phyloP scores from a whole-genome alignment of 305 asterid genomes.

The Solanum chacoense region DNA sequence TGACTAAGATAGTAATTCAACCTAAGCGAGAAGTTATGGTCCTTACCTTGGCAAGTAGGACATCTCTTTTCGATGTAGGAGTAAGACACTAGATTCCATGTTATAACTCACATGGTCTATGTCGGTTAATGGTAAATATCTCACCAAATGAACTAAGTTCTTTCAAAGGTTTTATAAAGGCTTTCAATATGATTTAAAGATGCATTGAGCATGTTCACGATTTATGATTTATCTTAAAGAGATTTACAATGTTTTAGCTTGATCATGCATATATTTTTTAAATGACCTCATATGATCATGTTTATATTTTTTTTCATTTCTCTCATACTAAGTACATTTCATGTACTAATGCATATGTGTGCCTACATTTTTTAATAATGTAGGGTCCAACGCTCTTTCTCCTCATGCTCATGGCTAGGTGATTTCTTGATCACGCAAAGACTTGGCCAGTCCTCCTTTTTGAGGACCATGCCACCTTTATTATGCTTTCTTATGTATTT shows the following conservation, averaged over 20 bases:
- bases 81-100: not conserved
- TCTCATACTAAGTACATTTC: not conserved
- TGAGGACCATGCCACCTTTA: not conserved
- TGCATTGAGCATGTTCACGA: not conserved
- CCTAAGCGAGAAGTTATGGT: not conserved
- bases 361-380: not conserved
- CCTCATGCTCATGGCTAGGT: not conserved
- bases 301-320: too few relatives aligned
- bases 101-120: not conserved
- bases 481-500: not conserved
- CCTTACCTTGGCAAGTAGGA: not conserved
- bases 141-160: not conserved
- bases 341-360: not conserved
- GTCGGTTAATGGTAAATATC: not conserved
- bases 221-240: not conserved
- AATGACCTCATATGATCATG: not conserved
- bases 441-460: not conserved
- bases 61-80: not conserved
- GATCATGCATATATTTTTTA: not conserved
- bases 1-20: not conserved
- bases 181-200: not conserved
- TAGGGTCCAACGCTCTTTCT: not conserved
- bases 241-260: not conserved
- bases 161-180: not conserved
- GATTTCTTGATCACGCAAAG: not conserved